phyloP scores from a whole-genome alignment of 768 basidiomycete species.

The Tremella yokohamensis region DNA sequence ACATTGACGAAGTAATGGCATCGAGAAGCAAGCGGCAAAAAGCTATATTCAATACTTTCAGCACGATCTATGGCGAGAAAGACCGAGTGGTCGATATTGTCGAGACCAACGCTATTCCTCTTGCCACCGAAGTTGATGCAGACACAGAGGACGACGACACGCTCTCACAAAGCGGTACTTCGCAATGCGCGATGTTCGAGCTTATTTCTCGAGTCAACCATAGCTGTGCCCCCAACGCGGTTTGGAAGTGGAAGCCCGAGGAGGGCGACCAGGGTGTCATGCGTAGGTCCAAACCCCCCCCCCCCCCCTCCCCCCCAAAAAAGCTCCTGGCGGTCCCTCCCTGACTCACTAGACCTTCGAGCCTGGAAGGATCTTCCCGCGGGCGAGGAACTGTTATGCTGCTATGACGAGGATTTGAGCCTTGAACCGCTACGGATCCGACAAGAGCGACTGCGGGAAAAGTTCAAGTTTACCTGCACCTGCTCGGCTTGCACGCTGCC shows the following conservation, averaged over 20 bases:
- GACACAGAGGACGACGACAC: background rate
- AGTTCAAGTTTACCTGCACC: background rate
- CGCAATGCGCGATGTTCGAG: constrained; percentile 2
- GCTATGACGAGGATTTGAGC: background rate
- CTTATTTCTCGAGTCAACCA: constrained; percentile 3
- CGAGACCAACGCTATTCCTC: background rate
- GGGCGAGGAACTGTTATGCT: background rate
- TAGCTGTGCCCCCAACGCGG: constrained; percentile 1
- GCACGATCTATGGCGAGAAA: constrained; percentile 1
- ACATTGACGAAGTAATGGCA: too few species aligned
- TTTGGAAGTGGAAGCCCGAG: constrained; percentile 6
- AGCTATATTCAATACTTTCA: too few species aligned
- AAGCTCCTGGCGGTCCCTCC: background rate
- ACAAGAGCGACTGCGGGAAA: background rate
- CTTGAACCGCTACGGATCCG: background rate
- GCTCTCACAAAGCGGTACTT: background rate
- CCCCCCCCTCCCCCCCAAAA: background rate
- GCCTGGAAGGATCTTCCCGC: background rate
- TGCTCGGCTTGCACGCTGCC: background rate
- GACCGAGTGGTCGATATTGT: too few species aligned
- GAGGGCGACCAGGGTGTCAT: background rate
- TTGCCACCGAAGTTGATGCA: background rate
- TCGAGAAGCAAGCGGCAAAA: too few species aligned
- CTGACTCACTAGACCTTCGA: background rate
- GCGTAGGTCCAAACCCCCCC: background rate